These are phyloP conservation scores for Camellia oleifera DNA, from an alignment of 179 eudicot species.

Conservation along the genomic window DNA sequence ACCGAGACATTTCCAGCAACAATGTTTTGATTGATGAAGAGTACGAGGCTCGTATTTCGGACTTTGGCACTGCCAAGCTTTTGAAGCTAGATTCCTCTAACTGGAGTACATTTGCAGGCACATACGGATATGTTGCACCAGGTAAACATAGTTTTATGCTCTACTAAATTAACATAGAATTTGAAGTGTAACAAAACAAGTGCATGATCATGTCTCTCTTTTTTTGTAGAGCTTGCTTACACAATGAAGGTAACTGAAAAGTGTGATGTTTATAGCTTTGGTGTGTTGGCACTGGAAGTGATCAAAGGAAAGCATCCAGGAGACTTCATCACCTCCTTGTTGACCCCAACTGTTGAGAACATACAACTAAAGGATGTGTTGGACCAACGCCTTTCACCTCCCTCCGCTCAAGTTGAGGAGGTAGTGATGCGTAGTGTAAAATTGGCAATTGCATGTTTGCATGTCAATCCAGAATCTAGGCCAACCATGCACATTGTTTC, in stretches of 20 bases:
- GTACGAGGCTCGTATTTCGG: conserved; percentile 43
- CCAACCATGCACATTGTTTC: conserved; percentile 34
- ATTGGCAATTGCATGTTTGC: conserved; percentile 27
- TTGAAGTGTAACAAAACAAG: not conserved
- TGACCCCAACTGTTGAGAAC: conserved; percentile 6
- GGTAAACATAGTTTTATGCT: conserved; percentile 22
- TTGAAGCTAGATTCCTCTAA: conserved; percentile 33
- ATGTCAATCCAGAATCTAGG: conserved; percentile 25
- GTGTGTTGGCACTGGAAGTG: conserved; percentile 42
- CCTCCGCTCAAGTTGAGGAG: conserved; percentile 22
- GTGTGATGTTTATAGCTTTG: conserved; percentile 48
- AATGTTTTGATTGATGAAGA: conserved; percentile 43
- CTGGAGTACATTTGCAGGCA: conserved; percentile 42
- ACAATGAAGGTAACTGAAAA: conserved; percentile 44
- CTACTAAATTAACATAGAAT: not conserved
- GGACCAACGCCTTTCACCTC: conserved; percentile 32
- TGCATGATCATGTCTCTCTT: not conserved
- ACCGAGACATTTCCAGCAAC: conserved; percentile 53
- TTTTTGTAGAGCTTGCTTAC: conserved; percentile 40
- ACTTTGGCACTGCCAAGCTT: conserved; percentile 51
- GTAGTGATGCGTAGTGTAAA: conserved; percentile 17
- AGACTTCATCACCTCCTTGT: conserved; percentile 22
- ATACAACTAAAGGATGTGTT: conserved; percentile 18
- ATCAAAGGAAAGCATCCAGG: conserved; percentile 44
- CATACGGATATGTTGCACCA: conserved; percentile 62